These are phyloP conservation scores for Meyerozyma sp. DNA, from an alignment of 1,139 yeast species.

Conservation along the genomic window DNA sequence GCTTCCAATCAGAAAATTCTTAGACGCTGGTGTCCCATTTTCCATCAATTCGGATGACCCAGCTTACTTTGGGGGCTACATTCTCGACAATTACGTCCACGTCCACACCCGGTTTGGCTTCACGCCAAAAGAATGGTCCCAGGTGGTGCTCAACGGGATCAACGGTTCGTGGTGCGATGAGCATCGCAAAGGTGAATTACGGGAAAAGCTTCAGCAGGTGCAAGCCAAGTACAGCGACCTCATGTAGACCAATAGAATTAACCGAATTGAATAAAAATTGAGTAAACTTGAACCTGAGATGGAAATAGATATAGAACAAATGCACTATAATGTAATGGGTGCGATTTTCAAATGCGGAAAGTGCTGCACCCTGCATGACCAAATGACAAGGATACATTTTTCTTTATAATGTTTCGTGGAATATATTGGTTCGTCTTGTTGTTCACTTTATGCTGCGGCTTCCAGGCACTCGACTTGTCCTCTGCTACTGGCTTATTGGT, in stretches of 20 bases:
- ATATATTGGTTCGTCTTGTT: neutral
- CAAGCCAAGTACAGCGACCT: conserved; percentile 33
- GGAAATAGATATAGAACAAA: no score
- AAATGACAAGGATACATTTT: neutral
- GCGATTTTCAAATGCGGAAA: neutral
- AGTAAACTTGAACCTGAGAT: no score
- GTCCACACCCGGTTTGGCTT: conserved; percentile 65
- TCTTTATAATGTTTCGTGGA: neutral
- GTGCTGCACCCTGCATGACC: neutral
- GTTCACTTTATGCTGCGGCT: neutral
- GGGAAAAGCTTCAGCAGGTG: conserved; percentile 40
- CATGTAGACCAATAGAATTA: neutral
- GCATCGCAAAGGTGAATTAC: conserved; percentile 44
- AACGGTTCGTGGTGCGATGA: conserved; percentile 66
- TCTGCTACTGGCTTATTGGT: neutral
- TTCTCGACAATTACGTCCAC: conserved; percentile 64
- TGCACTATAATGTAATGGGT: no score
- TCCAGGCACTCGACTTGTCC: neutral
- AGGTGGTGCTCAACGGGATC: conserved; percentile 54
- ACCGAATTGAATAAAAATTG: neutral
- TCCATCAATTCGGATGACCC: conserved; percentile 82
- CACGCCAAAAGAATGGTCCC: conserved; percentile 50
- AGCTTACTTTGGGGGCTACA: conserved; percentile 81
- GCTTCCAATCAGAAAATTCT: conserved; percentile 55
- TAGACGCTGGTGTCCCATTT: conserved; percentile 63